Percentiles rank a stretch among this genome's conserved stretches.
Evolutionary conservation across 805 yeast genomes (phyloP).

Genomic region (Ogataea glucozyma): DNA sequence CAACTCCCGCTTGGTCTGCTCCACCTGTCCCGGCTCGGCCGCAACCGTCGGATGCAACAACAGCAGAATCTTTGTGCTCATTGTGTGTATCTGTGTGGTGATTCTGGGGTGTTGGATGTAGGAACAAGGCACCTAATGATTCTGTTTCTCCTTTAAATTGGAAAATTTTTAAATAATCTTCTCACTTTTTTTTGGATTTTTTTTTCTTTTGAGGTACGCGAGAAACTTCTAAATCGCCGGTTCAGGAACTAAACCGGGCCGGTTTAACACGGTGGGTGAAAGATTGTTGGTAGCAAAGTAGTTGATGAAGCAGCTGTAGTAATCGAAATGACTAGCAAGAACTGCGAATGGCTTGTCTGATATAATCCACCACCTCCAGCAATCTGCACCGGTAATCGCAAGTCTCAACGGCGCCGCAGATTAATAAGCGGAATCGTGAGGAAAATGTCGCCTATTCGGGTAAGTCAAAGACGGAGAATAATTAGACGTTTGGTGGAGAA

Average conservation of each 20-base stretch:
- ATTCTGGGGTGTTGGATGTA: not conserved
- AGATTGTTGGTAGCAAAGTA: no score
- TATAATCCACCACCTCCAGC: no score
- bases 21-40: constrained; percentile 51
- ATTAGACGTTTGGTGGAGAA: constrained; percentile 2
- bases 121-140: no score
- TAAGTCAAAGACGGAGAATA: not conserved
- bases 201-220: constrained; percentile 1
- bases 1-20: constrained; percentile 38
- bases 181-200: constrained; percentile 1
- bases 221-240: constrained; percentile 1
- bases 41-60: constrained; percentile 70
- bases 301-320: no score
- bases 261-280: no score
- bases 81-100: not conserved
- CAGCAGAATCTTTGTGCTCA: constrained; percentile 35
- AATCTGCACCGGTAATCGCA: no score
- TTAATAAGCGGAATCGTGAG: not conserved
- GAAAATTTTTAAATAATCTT: not conserved
- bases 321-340: no score
- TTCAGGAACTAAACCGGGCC: constrained; percentile 6
- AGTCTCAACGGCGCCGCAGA: not conserved
- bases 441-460: constrained; percentile 8
- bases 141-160: no score
- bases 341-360: no score